Evolutionary conservation across 2,329 filamentous ascomycete species (phyloP), one percentile per base, ranked within the genome.

Genomic region (Colletotrichum horii): DNA sequence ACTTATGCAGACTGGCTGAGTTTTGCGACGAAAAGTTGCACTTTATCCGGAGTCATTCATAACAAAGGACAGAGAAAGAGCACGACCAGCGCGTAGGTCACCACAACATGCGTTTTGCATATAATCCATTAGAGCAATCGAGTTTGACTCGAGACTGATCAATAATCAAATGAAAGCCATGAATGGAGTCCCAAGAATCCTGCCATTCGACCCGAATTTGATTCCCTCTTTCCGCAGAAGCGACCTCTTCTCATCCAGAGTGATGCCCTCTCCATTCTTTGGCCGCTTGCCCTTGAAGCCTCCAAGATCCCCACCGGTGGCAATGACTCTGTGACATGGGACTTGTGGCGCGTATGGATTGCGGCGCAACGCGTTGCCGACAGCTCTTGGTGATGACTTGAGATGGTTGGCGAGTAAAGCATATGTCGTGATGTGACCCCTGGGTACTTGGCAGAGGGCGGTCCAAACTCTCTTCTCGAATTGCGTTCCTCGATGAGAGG

Each of bases 261-360:
- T 92, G 74, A 91, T 89, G 83, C 86, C 77, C 82, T 81, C 26
- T 94, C 97, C 81, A 98, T 78, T 85, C 83, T 93, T 92, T 91
- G 97, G 97, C 89, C 95, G 98, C 85, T 98, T 95, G 28, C 97
- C 97, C 85, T 95, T 96, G 88, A 99, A 98, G 1, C 95, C 97
- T 72, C 94, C 94, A 26, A 95, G 83, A n/a, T 88, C 88, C 15
- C 94, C 93, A 67, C 93, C 93, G 55, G 92, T 93, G 8, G 94
- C 94, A 62, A 97, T 90, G 26, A 96, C 93, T 12, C 95, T 90
- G 83, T 97, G 95, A 77, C 95, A 97, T 2, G 95, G 95, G 6
- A 96, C 93, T 38, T 91, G 89, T 0, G 95, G 95, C 16, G 95
- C 95, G 80, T 96, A 97, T 0, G 95, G 95, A 82, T 98, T 98